phyloP scores from a whole-genome alignment of 2,329 filamentous ascomycete species.

The Nemania abortiva region DNA sequence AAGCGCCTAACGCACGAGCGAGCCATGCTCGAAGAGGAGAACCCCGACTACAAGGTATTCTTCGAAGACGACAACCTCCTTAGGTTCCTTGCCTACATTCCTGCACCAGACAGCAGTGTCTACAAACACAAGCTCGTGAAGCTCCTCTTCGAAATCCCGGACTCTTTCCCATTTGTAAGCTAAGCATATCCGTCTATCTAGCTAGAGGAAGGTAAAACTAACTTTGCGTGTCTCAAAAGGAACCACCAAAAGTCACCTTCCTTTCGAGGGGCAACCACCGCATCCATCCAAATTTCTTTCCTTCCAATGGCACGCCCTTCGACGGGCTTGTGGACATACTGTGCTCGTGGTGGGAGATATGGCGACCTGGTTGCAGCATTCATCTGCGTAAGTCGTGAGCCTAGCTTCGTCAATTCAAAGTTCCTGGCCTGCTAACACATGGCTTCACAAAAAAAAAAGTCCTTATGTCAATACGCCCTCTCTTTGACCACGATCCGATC shows the following conservation, averaged over 20 bases:
- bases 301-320: too few relatives aligned
- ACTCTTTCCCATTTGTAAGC: slow-evolving; percentile 34
- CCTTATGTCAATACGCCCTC: slow-evolving; percentile 34
- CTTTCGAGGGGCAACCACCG: slow-evolving; percentile 30
- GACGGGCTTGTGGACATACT: slow-evolving; percentile 39
- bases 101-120: slow-evolving; percentile 32
- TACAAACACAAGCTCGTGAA: slow-evolving; percentile 41
- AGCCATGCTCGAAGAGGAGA: slow-evolving; percentile 28
- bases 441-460: slow-evolving; percentile 22
- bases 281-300: slow-evolving; percentile 41
- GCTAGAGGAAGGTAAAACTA: background rate
- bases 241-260: slow-evolving; percentile 38
- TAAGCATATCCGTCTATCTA: background rate
- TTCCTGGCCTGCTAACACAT: background rate
- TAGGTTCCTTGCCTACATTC: slow-evolving; percentile 36
- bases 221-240: slow-evolving; percentile 14
- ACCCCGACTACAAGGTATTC: slow-evolving; percentile 37
- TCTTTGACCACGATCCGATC: slow-evolving; percentile 40
- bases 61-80: slow-evolving; percentile 37
- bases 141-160: slow-evolving; percentile 37
- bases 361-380: slow-evolving; percentile 32
- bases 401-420: background rate
- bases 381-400: slow-evolving; percentile 25
- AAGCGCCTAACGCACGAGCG: slow-evolving; percentile 27
- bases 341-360: slow-evolving; percentile 32